A percentile compares a stretch with the other conserved stretches of the same genome.
phyloP scores from a whole-genome alignment of 2,329 filamentous ascomycete genomes.

The Purpureocillium takamizusanense region DNA sequence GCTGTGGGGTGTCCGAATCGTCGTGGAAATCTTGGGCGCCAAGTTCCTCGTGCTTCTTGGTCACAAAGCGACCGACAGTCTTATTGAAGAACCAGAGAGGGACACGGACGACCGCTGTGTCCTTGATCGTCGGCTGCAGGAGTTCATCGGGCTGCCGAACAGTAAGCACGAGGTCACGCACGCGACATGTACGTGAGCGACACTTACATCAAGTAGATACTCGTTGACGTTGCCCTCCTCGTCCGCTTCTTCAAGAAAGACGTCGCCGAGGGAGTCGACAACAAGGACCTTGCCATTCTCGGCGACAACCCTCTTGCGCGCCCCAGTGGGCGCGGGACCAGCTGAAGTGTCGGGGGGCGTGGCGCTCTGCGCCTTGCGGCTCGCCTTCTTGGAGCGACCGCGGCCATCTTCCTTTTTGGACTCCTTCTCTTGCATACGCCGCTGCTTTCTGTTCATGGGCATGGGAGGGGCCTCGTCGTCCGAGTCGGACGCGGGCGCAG shows the following conservation, averaged over 20 bases:
- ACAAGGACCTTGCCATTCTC: constrained; percentile 94
- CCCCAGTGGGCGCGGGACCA: constrained; percentile 52
- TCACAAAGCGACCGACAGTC: constrained; percentile 42
- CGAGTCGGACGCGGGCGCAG: constrained; percentile 33
- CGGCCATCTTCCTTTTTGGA: constrained; percentile 56
- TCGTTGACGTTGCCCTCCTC: constrained; percentile 78
- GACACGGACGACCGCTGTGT: constrained; percentile 75
- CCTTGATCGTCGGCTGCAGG: constrained; percentile 61
- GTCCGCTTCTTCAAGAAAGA: constrained; percentile 87
- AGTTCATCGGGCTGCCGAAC: constrained; percentile 66
- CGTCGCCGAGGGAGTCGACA: constrained; percentile 84
- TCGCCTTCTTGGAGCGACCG: constrained; percentile 37
- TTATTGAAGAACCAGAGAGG: constrained; percentile 63
- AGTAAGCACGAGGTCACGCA: constrained; percentile 10
- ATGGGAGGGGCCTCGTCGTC: constrained; percentile 43
- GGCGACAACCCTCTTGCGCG: constrained; percentile 79
- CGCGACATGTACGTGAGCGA: background rate
- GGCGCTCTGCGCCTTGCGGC: constrained; percentile 22
- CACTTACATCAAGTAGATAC: constrained; percentile 77
- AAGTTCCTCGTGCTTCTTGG: constrained; percentile 21
- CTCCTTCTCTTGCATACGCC: constrained; percentile 6
- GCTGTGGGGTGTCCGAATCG: constrained; percentile 40
- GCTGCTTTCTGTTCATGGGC: constrained; percentile 65
- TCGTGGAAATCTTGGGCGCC: constrained; percentile 32
- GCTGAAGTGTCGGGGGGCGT: constrained; percentile 40